Base-by-base conservation (phyloP, 768 basidiomycete species). In the Tricholoma flavovirens region DNA sequence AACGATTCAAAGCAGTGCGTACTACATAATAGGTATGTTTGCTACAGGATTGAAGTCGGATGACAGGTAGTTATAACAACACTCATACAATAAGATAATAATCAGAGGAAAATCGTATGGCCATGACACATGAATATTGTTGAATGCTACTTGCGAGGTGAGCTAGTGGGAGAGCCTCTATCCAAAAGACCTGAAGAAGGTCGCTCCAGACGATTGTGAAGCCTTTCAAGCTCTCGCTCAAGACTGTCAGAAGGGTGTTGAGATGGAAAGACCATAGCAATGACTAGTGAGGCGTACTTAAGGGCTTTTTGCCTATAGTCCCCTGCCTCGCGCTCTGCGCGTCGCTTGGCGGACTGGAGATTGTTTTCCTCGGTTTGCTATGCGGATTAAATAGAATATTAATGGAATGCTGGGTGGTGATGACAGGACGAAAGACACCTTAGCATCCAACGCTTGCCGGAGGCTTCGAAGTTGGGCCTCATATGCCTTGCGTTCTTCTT, bases 281-380 rank as follows among this genome's bases (percentile, higher is more conserved):
- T 14, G 12, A 51, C 5, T 54, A 17, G 35, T 30, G 55, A 4
- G 29, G 21, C 85, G 51, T 62, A 90, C 88, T 77, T 82, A 14
- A 90, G 73, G 40, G 83, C 77, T 58, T 81, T 81, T 67, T 89
- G 86, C 67, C 83, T 87, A 63, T 81, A 83, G 60, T 92, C 89
- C 5, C 73, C 81, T 29, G 85, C 86, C 61, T 92, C 89, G 36
- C 87, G 78, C 62, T 90, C 90, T 35, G 86, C 86, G 42, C 87
- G 79, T 30, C 89, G 83, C 68, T 90, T 90, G 21, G 79, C 81
- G 10, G 86, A 76, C 61, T 86, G 83, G 3, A 90, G 73, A n/a
- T 79, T 75, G 59, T 74, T 83, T 69, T 86, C 87, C 42, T 78
- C 77, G 17, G 83, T 85, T 84, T 88, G 87, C 88, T 90, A 52